Conservation (phyloP, 768 basidiomycete species). For the Gloeostereum incarnatum region DNA sequence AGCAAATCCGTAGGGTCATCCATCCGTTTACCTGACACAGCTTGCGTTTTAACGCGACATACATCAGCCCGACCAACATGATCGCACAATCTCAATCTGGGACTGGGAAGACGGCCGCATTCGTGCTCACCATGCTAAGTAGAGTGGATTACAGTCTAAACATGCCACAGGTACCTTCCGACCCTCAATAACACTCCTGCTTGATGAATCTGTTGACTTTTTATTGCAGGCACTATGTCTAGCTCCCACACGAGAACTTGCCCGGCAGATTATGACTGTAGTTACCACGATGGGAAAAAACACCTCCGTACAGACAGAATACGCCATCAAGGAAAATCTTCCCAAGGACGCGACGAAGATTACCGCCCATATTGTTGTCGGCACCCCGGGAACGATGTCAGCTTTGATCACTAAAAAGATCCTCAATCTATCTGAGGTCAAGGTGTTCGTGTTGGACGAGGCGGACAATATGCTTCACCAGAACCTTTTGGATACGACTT, state of each 20-base stretch:
- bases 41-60: constrained; percentile 6
- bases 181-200: not conserved
- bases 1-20: constrained; percentile 65
- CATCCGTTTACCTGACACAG: not conserved
- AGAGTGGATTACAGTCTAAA: constrained; percentile 78
- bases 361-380: constrained; percentile 87
- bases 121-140: constrained; percentile 95
- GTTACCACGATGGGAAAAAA: constrained; percentile 93
- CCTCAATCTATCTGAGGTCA: constrained; percentile 72
- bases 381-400: constrained; percentile 92
- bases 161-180: constrained; percentile 63
- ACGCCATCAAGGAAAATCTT: constrained; percentile 87
- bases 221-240: constrained; percentile 77
- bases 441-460: constrained; percentile 94
- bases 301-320: constrained; percentile 87
- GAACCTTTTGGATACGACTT: constrained; percentile 88
- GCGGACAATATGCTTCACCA: constrained; percentile 99
- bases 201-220: not conserved
- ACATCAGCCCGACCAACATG: constrained; percentile 87
- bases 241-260: constrained; percentile 95
- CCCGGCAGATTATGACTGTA: constrained; percentile 95
- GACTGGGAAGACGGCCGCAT: constrained; percentile 98
- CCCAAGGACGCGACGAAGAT: constrained; percentile 56
- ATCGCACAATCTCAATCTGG: constrained; percentile 99
- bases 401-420: constrained; percentile 76